Conservation (phyloP, 331 rosid genomes). For the Cydonia oblonga region DNA sequence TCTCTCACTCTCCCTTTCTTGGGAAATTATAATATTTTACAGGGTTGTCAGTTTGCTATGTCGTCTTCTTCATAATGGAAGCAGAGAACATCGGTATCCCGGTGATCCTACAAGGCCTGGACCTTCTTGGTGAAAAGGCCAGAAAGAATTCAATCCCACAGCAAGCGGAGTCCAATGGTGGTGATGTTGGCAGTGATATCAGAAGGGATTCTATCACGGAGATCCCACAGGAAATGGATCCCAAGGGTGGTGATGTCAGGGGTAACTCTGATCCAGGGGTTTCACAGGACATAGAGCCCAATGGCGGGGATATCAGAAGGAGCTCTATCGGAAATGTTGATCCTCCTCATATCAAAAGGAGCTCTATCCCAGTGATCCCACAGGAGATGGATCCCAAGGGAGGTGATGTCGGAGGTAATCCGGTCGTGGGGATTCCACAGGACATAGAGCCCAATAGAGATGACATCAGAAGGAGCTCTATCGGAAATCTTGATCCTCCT, state of each 20-base stretch:
- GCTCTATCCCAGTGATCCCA: background rate
- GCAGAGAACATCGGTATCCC: slow-evolving; percentile 31
- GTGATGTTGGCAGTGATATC: background rate
- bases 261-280: background rate
- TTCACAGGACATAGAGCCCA: background rate
- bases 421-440: background rate
- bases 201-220: background rate
- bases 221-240: background rate
- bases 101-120: slow-evolving; percentile 7
- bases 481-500: background rate
- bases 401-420: background rate
- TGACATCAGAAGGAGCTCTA: background rate
- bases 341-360: background rate
- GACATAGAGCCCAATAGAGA: background rate
- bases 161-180: background rate
- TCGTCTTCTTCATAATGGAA: slow-evolving; percentile 22
- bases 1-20: background rate
- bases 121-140: background rate
- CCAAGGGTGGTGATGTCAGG: background rate
- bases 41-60: slow-evolving; percentile 24
- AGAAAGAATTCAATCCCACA: background rate
- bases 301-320: background rate
- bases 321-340: background rate
- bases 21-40: slow-evolving; percentile 20
- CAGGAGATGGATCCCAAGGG: background rate